A percentile compares a stretch with the other conserved stretches of the same genome.
These are phyloP conservation scores for Aspergillus flavus DNA, from an alignment of 2,329 filamentous ascomycete species.

Conservation along the genomic window DNA sequence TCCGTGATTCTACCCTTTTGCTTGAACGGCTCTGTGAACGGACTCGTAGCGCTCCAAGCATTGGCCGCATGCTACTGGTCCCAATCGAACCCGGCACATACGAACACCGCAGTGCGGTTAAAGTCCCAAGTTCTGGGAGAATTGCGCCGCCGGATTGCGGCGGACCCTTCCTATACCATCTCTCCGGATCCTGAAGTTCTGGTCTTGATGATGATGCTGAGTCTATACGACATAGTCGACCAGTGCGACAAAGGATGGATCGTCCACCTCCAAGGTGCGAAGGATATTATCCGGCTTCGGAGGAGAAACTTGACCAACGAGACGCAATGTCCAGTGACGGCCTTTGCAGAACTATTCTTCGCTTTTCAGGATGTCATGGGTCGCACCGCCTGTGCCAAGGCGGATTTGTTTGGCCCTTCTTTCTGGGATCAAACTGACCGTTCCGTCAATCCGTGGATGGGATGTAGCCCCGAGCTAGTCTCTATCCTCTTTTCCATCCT, in stretches of 20 bases:
- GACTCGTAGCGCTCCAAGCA: not conserved
- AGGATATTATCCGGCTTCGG: slow-evolving; percentile 42
- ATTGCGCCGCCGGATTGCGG: not conserved
- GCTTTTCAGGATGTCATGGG: slow-evolving; percentile 50
- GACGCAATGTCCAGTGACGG: slow-evolving; percentile 6
- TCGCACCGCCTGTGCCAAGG: slow-evolving; percentile 46
- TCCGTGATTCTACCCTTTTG: not conserved
- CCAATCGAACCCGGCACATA: not conserved
- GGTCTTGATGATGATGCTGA: slow-evolving; percentile 39
- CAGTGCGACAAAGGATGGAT: slow-evolving; percentile 42
- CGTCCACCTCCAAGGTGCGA: slow-evolving; percentile 44
- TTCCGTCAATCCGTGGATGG: slow-evolving; percentile 6
- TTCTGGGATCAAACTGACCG: slow-evolving; percentile 36
- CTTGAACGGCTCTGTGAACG: not conserved
- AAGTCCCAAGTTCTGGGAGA: not conserved
- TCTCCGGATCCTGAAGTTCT: slow-evolving; percentile 18
- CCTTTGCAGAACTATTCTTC: slow-evolving; percentile 39
- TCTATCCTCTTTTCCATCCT: not conserved
- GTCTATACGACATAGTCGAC: slow-evolving; percentile 38
- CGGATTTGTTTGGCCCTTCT: slow-evolving; percentile 43
- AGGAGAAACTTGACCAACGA: slow-evolving; percentile 19
- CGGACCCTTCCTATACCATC: not conserved
- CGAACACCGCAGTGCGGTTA: not conserved
- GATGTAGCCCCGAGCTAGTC: slow-evolving; percentile 5
- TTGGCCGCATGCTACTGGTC: not conserved